These are phyloP conservation scores for Teunomyces tritomae DNA, from an alignment of 805 yeast species.

Conservation along the genomic window DNA sequence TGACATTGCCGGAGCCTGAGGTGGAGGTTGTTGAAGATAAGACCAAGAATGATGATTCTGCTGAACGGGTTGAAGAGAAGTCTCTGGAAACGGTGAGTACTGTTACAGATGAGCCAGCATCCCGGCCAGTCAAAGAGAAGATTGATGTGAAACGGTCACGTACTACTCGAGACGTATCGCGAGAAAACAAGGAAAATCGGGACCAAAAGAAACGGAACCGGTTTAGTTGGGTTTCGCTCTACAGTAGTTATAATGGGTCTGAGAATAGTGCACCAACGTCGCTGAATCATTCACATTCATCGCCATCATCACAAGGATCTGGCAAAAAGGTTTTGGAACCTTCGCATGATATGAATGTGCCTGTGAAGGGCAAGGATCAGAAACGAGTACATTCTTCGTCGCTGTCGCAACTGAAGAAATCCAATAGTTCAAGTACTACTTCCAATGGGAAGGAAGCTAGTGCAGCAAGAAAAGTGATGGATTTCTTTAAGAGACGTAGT, in stretches of 20 bases:
- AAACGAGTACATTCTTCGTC: conserved; percentile 27
- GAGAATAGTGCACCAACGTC: conserved; percentile 6
- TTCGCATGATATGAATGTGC: conserved; percentile 25
- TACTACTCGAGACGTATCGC: background rate
- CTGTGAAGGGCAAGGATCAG: conserved; percentile 15
- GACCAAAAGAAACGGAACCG: conserved; percentile 37
- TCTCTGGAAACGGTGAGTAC: background rate
- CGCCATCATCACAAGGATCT: background rate
- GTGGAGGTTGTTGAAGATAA: background rate
- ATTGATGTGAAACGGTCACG: background rate
- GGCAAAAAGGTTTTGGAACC: conserved; percentile 33
- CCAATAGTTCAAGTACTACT: conserved; percentile 24
- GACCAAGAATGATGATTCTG: conserved; percentile 5
- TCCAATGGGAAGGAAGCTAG: conserved; percentile 55
- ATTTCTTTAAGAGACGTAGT: conserved; percentile 68
- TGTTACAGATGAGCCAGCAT: background rate
- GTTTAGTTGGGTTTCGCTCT: conserved; percentile 44
- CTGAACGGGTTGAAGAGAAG: conserved; percentile 7
- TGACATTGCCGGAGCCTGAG: background rate
- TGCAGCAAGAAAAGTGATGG: conserved; percentile 75
- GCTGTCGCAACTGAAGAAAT: conserved; percentile 26
- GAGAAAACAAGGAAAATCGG: conserved; percentile 23
- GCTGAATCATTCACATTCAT: conserved; percentile 1
- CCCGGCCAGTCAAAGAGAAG: background rate
- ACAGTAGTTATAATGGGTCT: conserved; percentile 28